Base-by-base conservation (phyloP, 2,329 filamentous ascomycete species). In the Lachnellula subtilissima region DNA sequence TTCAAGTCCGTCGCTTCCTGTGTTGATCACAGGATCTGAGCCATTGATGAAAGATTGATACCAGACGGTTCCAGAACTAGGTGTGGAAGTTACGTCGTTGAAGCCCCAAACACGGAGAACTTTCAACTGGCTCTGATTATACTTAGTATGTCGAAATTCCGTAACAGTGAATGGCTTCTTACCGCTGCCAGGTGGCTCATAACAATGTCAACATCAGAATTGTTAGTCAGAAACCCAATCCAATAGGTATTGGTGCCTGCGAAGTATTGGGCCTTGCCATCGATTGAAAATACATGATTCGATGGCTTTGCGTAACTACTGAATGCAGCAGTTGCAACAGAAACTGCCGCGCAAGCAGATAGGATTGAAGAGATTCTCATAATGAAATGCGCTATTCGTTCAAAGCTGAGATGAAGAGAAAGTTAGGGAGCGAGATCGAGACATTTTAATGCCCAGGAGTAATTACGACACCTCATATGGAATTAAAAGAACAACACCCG, bases 101-200 rank as follows among this genome's bases (percentile, higher is more conserved):
- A 86, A 86, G 4, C 82, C 82, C 83, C 83, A 85, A 45, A 84
- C 74, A 15, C 84, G 77, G 28, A 85, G 74, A 55, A 86, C 79
- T 67, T 82, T 83, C 51, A 84, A 75, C 0, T 81, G 80, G 2
- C 80, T 77, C 64, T 66, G 12, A 23, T 36, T 35, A 22, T 17
- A 37, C 28, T 6, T 12, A 39, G 49, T 32, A 54, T 32, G n/a
- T 17, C 5, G 11, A 14, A 5, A 1, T 47, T 25, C 12, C 9
- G 25, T 7, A 3, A 28, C 12, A 28, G 23, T 15, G 2, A 22
- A 25, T 22, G 45, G 15, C 2, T 4, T 56, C 63, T 32, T 57
- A 65, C 63, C 35, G 70, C 60, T 50, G 72, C 65, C 15, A 84
- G 66, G 63, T 82, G 75, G 57, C 74, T 70, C 51, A 81, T 70